phyloP scores from a whole-genome alignment of 495 filamentous ascomycete species.

The Hypomontagnella submonticulosa region DNA sequence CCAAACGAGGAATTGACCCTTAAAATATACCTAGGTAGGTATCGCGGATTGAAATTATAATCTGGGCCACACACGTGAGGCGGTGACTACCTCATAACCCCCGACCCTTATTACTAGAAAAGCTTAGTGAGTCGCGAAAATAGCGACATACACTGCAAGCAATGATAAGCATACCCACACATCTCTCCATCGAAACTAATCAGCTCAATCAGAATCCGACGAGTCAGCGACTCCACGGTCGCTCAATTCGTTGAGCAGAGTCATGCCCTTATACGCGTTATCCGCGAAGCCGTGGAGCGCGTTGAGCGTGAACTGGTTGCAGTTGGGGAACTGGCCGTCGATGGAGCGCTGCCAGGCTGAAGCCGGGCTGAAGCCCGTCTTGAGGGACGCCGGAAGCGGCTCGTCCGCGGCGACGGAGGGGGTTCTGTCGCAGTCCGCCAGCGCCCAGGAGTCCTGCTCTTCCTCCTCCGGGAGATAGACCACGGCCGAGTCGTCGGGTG shows the following conservation, averaged over 20 bases:
- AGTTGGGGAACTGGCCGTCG: conserved; percentile 45
- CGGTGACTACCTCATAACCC: too few species aligned
- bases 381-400: too few species aligned
- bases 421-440: conserved; percentile 12
- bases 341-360: conserved; percentile 36
- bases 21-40: too few species aligned
- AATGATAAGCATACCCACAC: too few species aligned
- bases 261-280: conserved; percentile 37
- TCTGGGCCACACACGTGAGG: too few species aligned
- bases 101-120: too few species aligned
- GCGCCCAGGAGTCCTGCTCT: conserved; percentile 31
- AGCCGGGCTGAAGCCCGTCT: conserved; percentile 16
- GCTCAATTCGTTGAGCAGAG: conserved; percentile 17
- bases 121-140: neutral
- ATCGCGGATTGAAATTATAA: too few species aligned
- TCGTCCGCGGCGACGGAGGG: neutral
- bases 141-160: too few species aligned
- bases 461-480: conserved; percentile 30
- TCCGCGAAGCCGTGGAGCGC: conserved; percentile 40
- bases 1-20: too few species aligned
- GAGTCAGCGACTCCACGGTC: neutral
- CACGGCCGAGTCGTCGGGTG: conserved; percentile 19
- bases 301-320: conserved; percentile 37
- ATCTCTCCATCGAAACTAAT: too few species aligned
- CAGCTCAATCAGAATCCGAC: too few species aligned